phyloP scores from a whole-genome alignment of 495 filamentous ascomycete species.

The Clohesyomyces aquaticus region DNA sequence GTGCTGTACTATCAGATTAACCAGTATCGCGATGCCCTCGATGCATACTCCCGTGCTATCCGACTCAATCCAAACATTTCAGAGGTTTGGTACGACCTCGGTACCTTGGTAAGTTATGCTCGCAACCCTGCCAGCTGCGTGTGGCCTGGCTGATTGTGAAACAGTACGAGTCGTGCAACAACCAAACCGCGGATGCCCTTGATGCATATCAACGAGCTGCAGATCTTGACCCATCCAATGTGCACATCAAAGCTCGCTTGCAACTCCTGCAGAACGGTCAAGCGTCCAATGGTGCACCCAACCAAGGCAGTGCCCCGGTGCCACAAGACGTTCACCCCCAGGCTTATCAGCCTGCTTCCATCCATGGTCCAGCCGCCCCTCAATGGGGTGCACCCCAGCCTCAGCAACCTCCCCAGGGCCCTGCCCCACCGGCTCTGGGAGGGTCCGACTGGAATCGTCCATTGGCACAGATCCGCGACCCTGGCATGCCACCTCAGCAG shows the following conservation, averaged over 20 bases:
- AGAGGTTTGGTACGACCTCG: constrained; percentile 99
- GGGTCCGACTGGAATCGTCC: constrained; percentile 74
- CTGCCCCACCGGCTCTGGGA: constrained; percentile 43
- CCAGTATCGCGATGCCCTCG: constrained; percentile 96
- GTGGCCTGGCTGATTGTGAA: constrained; percentile 42
- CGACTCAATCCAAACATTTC: constrained; percentile 98
- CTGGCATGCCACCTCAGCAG: constrained; percentile 65
- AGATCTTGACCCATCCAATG: constrained; percentile 89
- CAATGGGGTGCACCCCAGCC: constrained; percentile 68
- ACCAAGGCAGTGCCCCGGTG: constrained; percentile 67
- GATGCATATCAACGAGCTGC: constrained; percentile 95
- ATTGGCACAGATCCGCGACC: constrained; percentile 73
- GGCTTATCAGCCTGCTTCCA: constrained; percentile 51
- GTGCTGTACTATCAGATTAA: constrained; percentile 99
- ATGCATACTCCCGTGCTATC: constrained; percentile 98
- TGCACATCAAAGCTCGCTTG: constrained; percentile 93
- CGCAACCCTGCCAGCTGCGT: background rate
- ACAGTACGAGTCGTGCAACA: constrained; percentile 98
- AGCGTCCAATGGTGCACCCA: constrained; percentile 69
- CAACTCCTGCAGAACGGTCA: constrained; percentile 80
- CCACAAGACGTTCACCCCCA: constrained; percentile 77
- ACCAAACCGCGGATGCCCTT: constrained; percentile 93
- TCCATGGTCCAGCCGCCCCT: constrained; percentile 73
- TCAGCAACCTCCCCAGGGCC: constrained; percentile 63
- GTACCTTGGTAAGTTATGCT: constrained; percentile 77